Conservation (phyloP, 768 basidiomycete species). For the Coprinopsis strossmayeri region DNA sequence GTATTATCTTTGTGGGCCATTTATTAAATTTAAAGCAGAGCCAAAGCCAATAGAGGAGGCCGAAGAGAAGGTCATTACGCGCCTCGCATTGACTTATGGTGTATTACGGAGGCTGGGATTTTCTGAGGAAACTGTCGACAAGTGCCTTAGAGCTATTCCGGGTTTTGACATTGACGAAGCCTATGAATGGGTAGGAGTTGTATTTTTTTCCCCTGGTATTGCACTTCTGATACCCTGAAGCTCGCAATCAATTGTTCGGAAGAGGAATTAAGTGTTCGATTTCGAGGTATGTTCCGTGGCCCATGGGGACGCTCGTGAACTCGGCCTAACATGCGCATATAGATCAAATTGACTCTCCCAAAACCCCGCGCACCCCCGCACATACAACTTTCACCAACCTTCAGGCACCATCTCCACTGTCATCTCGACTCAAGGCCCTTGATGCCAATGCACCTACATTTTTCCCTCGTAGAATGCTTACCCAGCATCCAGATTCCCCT, state of each 20-base stretch:
- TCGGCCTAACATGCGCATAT: not conserved
- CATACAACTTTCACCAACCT: conserved; percentile 21
- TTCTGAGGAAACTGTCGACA: conserved; percentile 55
- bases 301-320: conserved; percentile 7
- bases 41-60: conserved; percentile 41
- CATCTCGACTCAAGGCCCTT: conserved; percentile 16
- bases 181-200: conserved; percentile 72
- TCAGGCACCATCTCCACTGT: conserved; percentile 15
- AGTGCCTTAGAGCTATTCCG: conserved; percentile 60
- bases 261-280: conserved; percentile 39
- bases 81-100: conserved; percentile 77
- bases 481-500: not conserved
- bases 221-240: conserved; percentile 28
- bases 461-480: conserved; percentile 22
- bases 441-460: conserved; percentile 35
- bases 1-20: not conserved
- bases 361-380: conserved; percentile 28
- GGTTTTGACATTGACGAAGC: conserved; percentile 83
- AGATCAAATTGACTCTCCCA: conserved; percentile 18
- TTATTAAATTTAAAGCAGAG: conserved; percentile 16
- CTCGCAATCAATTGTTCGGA: conserved; percentile 58
- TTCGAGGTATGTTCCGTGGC: conserved; percentile 3
- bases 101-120: conserved; percentile 76
- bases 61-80: conserved; percentile 65
- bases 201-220: not conserved